phyloP scores from a whole-genome alignment of 2,329 filamentous ascomycete genomes.

The Helminthosporium solani region DNA sequence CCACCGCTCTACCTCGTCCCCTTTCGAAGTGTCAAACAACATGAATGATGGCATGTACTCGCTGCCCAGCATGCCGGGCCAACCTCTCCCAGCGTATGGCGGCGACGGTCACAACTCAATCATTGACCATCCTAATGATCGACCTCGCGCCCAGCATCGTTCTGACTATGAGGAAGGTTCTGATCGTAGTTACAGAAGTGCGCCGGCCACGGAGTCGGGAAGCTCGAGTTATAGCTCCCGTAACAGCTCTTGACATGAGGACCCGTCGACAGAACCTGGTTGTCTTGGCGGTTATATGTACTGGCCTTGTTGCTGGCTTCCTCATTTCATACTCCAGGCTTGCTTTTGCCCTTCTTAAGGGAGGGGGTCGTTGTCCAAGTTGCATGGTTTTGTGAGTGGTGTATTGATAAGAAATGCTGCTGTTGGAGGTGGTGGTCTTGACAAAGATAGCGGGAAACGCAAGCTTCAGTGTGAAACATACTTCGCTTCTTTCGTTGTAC shows the following conservation, averaged over 20 bases:
- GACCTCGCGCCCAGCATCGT: slow-evolving; percentile 21
- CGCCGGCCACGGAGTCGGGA: slow-evolving; percentile 29
- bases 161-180: slow-evolving; percentile 20
- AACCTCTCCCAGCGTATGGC: slow-evolving; percentile 21
- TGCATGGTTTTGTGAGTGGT: not conserved
- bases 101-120: slow-evolving; percentile 29
- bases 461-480: not conserved
- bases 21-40: not conserved
- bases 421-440: not conserved
- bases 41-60: slow-evolving; percentile 5
- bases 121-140: slow-evolving; percentile 26
- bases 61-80: slow-evolving; percentile 16
- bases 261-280: slow-evolving; percentile 24
- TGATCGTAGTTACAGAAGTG: slow-evolving; percentile 27
- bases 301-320: slow-evolving; percentile 36
- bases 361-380: not conserved
- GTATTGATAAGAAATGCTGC: not conserved
- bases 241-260: slow-evolving; percentile 26
- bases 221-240: slow-evolving; percentile 23
- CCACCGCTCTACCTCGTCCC: slow-evolving; percentile 6
- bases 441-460: not conserved
- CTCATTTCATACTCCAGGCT: slow-evolving; percentile 34
- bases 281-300: slow-evolving; percentile 30
- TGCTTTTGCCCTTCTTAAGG: slow-evolving; percentile 36
- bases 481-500: not conserved